phyloP scores from a whole-genome alignment of 345 rosid genomes.

The Ceriops tagal region DNA sequence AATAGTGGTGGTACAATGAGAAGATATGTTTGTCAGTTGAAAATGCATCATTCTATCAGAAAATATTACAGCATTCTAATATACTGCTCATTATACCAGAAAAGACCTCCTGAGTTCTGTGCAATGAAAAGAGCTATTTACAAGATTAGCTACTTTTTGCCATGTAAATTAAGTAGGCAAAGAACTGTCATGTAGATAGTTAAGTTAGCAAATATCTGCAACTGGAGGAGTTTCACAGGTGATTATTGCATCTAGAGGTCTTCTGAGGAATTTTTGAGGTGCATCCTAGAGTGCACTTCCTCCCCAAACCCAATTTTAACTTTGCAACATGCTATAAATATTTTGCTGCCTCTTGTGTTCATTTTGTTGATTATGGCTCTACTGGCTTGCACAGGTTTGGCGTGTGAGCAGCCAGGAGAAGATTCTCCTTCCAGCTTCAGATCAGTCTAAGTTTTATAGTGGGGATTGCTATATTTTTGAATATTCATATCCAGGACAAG shows the following conservation, averaged over 20 bases:
- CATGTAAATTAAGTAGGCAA: too few species aligned
- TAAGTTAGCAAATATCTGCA: too few species aligned
- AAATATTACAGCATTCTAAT: not conserved
- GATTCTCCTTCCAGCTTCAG: constrained; percentile 67
- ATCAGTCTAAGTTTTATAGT: constrained; percentile 77
- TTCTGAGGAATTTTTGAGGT: not conserved
- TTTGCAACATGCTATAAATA: not conserved
- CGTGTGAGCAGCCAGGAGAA: constrained; percentile 70
- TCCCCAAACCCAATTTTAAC: not conserved
- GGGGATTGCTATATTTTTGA: constrained; percentile 91
- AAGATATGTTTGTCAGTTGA: not conserved
- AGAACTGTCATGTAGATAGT: too few species aligned
- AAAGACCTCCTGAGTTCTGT: too few species aligned
- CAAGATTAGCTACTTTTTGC: too few species aligned
- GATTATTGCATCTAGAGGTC: not conserved
- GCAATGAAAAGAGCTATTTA: too few species aligned
- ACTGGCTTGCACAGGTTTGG: constrained; percentile 61
- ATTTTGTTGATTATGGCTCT: constrained; percentile 18
- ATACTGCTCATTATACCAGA: too few species aligned
- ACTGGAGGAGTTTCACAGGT: too few species aligned
- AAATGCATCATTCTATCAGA: not conserved
- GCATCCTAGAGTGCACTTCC: not conserved
- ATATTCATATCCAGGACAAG: constrained; percentile 92
- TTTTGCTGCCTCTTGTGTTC: not conserved
- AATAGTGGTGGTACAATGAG: not conserved